Evolutionary conservation across 805 yeast genomes (phyloP).

Genomic region (Novakomyces olei): DNA sequence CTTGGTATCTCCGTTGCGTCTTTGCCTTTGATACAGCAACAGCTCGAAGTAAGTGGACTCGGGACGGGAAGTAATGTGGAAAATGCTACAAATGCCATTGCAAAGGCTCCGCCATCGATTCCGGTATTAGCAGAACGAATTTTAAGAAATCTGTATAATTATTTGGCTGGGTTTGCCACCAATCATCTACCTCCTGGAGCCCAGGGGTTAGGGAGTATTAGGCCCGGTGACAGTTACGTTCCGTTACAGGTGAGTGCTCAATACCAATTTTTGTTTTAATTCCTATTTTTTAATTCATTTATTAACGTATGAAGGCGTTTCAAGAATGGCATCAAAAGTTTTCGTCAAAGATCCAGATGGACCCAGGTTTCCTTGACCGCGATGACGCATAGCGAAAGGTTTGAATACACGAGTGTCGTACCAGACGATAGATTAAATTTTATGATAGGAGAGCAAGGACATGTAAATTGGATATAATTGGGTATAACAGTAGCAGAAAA

Average conservation of each 20-base stretch:
- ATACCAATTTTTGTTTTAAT: too few species aligned
- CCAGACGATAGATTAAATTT: too few species aligned
- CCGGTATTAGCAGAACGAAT: conserved; percentile 1
- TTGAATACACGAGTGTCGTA: too few species aligned
- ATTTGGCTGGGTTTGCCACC: conserved; percentile 2
- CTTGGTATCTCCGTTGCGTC: neutral
- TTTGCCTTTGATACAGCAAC: too few species aligned
- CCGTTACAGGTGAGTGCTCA: too few species aligned
- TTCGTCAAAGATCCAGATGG: neutral
- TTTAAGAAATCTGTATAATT: conserved; percentile 1
- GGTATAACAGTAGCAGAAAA: too few species aligned
- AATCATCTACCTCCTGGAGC: conserved; percentile 1
- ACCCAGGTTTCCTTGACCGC: conserved; percentile 2
- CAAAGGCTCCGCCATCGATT: conserved; percentile 2
- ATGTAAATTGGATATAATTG: too few species aligned
- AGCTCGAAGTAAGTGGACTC: too few species aligned
- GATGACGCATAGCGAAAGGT: too few species aligned
- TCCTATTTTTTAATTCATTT: too few species aligned
- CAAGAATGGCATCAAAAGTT: conserved; percentile 4
- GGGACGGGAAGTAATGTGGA: neutral
- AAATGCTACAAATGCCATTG: neutral
- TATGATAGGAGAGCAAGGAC: too few species aligned
- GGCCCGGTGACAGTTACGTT: conserved; percentile 1
- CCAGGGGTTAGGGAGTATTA: neutral
- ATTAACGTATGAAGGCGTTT: conserved; percentile 1